Evolutionary conservation across 345 rosid genomes (phyloP), one percentile per base, ranked within the genome.

Genomic region (Gossypium turneri): DNA sequence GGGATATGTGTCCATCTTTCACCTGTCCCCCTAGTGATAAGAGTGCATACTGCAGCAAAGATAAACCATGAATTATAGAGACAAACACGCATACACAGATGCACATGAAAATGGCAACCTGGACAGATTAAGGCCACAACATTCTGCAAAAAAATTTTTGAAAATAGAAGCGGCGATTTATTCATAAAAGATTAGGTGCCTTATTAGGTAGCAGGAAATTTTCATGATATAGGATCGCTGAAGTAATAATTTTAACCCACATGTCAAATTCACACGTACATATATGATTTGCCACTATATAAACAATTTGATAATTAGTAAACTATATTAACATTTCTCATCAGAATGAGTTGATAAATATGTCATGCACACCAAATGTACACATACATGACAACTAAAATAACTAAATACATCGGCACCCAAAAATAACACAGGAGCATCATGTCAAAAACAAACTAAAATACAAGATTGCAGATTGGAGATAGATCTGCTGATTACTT

Each of bases 1-100:
- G 86, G 63, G 97, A 86, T 72, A 93, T 76, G 76, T 91, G 97
- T 4, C 73, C 84, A 73, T 93, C 97, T 82, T 87, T 87, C 81
- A 93, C 91, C 82, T 76, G 83, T 44, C 97, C 98, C 12, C 94
- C 94, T 22, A 76, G 75, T 13, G 99, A 89, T 82, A 95, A 80
- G 75, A 91, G 91, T 65, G 81, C 86, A 68, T 84, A 80, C 98
- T 93, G 83, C 85, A 83, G 66, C 10, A 66, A 69, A 4, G 44
- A 69, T 10, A 29, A 51, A 7, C 62, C 22, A 24, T 56, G 62
- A 72, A 57, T 2, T 16, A 25, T 3, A 44, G 12, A 55, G 59
- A 66, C 2, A 70, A 7, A 44, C 17, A 20, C 7, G 29, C 27
- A 8, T 34, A 3, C 38, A 29, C 38, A 4, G 38, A 29, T 4